Base-by-base conservation (phyloP, 495 filamentous ascomycete species). In the Penicillium bovifimosum region DNA sequence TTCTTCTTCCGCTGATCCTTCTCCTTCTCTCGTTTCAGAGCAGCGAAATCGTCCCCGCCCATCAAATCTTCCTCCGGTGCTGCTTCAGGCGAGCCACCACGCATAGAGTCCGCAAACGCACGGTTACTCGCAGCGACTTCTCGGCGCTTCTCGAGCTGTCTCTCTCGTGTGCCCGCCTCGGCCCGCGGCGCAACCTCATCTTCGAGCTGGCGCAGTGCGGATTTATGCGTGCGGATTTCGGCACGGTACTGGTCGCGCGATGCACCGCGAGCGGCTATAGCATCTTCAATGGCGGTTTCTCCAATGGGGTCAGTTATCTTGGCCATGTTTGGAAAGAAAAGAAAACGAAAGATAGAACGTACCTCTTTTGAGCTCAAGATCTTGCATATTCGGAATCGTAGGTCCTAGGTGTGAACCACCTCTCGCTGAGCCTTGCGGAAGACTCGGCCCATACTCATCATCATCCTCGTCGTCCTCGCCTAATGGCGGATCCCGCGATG, bases 151-250 rank as follows among this genome's bases (percentile, higher is more conserved):
- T 98, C 92, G 5, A 98, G 76, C 48, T 82, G 80, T 8, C 92
- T 82, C 67, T 95, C 93, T 24, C 84, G 82, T 2, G 89, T 91
- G 1, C 92, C 91, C 0, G 92, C 70, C 42, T 92, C 90, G 0
- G 92, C 89, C 11, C 90, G 86, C 4, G 93, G 92, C 0, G 76
- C 79, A 9, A 96, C 70, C 51, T 96, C 92, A 9, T 96, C 91
- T 63, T 73, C 54, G 33, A 75, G 50, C 6, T 69, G 62, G 16
- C 65, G 64, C 27, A 67, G 13, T 42, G 65, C 62, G 3, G 64
- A 46, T 29, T 63, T 64, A 38, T 75, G 74, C 6, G 71, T 64
- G 44, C 59, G 63, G 0, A 69, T 26, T 31, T 95, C 86, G 1
- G 70, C 63, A 38, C 81, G 84, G 41, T 87, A 81, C 2, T 79